Evolutionary conservation across 169 alveolate genomes (phyloP).

Genomic region (Plasmodium relictum): DNA sequence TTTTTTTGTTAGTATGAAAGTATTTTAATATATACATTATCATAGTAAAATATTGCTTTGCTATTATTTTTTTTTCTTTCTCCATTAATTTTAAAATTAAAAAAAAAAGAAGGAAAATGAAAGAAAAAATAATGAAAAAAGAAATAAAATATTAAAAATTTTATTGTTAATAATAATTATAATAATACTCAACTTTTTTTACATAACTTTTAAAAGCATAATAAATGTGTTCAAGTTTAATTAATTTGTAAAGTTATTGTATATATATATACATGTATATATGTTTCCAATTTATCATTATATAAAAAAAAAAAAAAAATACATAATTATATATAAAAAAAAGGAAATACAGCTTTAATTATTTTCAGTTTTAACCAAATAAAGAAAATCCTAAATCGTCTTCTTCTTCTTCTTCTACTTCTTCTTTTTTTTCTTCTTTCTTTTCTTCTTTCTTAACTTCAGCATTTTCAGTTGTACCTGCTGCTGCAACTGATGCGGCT

Average conservation of each 20-base stretch:
- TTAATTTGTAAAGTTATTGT: not conserved
- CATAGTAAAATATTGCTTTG: too few relatives aligned
- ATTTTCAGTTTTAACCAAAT: slow-evolving; percentile 78
- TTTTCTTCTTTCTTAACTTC: slow-evolving; percentile 81
- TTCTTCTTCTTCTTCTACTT: slow-evolving; percentile 87
- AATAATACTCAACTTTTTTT: not conserved
- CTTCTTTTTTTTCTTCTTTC: slow-evolving; percentile 85
- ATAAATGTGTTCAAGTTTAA: slow-evolving; percentile 14
- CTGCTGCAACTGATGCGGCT: slow-evolving; percentile 80
- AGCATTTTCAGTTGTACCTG: slow-evolving; percentile 79
- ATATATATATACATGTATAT: not conserved
- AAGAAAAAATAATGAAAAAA: too few relatives aligned
- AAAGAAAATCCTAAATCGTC: slow-evolving; percentile 89
- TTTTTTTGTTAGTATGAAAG: too few relatives aligned
- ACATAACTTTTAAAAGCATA: slow-evolving; percentile 20
- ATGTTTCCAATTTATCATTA: not conserved
- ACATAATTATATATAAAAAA: not conserved
- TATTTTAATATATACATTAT: too few relatives aligned
- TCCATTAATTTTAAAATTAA: too few relatives aligned
- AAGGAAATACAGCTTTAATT: too few relatives aligned
- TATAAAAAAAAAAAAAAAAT: not conserved
- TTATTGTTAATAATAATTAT: not conserved
- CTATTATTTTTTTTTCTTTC: too few relatives aligned
- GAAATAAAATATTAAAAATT: too few relatives aligned
- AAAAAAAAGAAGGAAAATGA: too few relatives aligned